Evolutionary conservation across 2,329 filamentous ascomycete genomes (phyloP).

Genomic region (Aspergillus ibericus): DNA sequence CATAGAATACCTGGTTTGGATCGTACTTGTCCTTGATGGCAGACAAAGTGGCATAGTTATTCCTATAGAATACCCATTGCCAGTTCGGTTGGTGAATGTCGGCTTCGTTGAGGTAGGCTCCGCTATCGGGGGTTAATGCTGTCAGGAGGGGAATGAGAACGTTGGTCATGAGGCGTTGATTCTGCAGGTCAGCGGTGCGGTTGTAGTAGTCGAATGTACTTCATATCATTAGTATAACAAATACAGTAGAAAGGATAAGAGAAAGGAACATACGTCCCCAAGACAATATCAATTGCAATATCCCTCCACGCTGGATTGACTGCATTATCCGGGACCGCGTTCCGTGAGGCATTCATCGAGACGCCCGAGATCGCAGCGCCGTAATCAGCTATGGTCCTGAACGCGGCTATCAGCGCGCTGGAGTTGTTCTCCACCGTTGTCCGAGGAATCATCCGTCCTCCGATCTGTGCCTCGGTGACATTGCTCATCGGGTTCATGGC

Average conservation of each 20-base stretch:
- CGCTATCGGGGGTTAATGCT: not conserved
- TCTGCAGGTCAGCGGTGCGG: not conserved
- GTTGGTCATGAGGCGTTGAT: not conserved
- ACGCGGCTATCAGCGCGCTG: not conserved
- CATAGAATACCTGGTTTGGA: slow-evolving; percentile 6
- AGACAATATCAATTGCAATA: slow-evolving; percentile 4
- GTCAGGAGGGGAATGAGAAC: not conserved
- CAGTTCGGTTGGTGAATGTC: slow-evolving; percentile 3
- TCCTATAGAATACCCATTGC: slow-evolving; percentile 7
- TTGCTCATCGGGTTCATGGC: slow-evolving; percentile 17
- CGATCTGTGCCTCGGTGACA: slow-evolving; percentile 16
- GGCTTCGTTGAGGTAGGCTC: slow-evolving; percentile 1
- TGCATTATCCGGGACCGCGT: slow-evolving; percentile 1
- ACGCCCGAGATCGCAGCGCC: not conserved
- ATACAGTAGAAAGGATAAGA: too few species aligned
- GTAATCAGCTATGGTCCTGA: slow-evolving; percentile 9
- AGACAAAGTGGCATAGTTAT: not conserved
- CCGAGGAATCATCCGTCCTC: slow-evolving; percentile 23
- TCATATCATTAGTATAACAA: not conserved
- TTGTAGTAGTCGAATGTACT: not conserved
- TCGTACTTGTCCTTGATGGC: slow-evolving; percentile 3
- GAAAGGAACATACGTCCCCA: not conserved
- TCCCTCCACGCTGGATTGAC: slow-evolving; percentile 7
- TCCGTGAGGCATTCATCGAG: not conserved
- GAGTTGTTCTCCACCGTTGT: slow-evolving; percentile 9